Conservation (phyloP, 805 yeast genomes). For the Pichia deserticola region DNA sequence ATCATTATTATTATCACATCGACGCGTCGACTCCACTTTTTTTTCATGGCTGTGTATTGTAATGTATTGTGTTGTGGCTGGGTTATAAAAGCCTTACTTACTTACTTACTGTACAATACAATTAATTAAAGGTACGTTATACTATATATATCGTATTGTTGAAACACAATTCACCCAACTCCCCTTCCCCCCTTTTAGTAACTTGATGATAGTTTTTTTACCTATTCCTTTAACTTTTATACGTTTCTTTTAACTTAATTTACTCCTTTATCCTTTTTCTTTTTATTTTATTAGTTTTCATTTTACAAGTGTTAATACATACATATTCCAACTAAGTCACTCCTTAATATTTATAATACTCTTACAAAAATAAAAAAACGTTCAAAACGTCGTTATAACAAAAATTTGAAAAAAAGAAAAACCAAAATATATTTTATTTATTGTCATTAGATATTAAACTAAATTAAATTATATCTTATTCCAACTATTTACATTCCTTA, state of each 20-base stretch:
- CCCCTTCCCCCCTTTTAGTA: too few species aligned
- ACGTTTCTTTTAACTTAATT: not conserved
- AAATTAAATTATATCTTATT: not conserved
- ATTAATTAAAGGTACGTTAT: too few species aligned
- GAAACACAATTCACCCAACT: too few species aligned
- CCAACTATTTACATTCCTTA: conserved; percentile 27
- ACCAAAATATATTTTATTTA: not conserved
- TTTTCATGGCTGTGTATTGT: too few species aligned
- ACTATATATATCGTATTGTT: too few species aligned
- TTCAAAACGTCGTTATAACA: not conserved
- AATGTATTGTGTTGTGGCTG: too few species aligned
- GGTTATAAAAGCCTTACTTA: too few species aligned
- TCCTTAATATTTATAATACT: conserved; percentile 8
- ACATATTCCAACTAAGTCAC: conserved; percentile 13
- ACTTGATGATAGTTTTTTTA: too few species aligned
- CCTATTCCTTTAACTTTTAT: too few species aligned
- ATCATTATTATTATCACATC: too few species aligned
- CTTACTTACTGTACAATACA: too few species aligned
- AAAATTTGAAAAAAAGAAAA: not conserved
- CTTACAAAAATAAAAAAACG: not conserved
- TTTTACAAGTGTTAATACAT: not conserved
- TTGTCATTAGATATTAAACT: not conserved
- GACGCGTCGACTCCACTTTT: too few species aligned
- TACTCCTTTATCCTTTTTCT: not conserved
- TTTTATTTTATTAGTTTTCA: not conserved